Conservation (phyloP, 2,329 filamentous ascomycete species). For the Elsinoe perseae region DNA sequence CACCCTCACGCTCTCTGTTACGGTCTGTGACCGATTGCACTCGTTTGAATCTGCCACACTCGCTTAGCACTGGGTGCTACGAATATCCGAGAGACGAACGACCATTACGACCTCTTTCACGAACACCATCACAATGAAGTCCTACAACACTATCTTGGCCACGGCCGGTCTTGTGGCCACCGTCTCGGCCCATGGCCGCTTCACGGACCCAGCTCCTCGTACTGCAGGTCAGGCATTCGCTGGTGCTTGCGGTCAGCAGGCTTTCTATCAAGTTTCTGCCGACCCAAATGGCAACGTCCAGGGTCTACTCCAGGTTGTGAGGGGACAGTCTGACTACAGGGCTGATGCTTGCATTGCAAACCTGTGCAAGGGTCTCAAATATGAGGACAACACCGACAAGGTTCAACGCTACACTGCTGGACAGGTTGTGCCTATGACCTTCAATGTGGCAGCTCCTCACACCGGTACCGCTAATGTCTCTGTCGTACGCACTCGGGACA, state of each 20-base stretch:
- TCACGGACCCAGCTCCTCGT: conserved; percentile 43
- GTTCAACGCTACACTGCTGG: conserved; percentile 47
- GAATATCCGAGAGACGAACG: conserved; percentile 14
- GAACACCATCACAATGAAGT: conserved; percentile 27
- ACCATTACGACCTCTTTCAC: conserved; percentile 9
- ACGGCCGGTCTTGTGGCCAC: conserved; percentile 39
- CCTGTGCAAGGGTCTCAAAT: conserved; percentile 53
- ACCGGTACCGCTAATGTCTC: conserved; percentile 52
- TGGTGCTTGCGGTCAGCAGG: conserved; percentile 46
- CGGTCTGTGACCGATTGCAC: conserved; percentile 28
- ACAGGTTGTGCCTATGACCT: conserved; percentile 38
- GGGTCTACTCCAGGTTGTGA: conserved; percentile 45
- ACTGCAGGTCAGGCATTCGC: conserved; percentile 40
- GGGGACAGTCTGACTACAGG: conserved; percentile 43
- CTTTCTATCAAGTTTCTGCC: conserved; percentile 38
- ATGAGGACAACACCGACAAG: conserved; percentile 47
- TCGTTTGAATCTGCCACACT: conserved; percentile 21
- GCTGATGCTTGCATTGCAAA: conserved; percentile 43
- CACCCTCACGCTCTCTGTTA: conserved; percentile 18
- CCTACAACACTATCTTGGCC: conserved; percentile 34
- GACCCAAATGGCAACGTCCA: conserved; percentile 54
- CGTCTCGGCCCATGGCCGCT: conserved; percentile 48
- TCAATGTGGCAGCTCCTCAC: conserved; percentile 47
- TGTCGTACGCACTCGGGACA: conserved; percentile 47
- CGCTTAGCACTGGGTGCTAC: conserved; percentile 23